Conservation (phyloP, 129 eudicot genomes). For the Lactuca saligna region DNA sequence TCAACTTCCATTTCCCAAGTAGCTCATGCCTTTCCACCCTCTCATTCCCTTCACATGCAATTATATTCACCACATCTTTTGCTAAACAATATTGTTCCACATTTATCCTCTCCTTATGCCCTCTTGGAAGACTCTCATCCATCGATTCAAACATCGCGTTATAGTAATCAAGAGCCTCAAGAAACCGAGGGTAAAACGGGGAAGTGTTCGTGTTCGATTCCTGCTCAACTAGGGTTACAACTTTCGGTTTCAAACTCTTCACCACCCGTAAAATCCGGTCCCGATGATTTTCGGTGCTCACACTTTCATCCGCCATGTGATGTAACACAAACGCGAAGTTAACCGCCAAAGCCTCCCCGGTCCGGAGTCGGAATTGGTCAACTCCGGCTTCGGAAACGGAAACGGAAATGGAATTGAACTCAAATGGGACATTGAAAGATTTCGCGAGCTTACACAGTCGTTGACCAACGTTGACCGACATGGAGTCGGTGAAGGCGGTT, state of each 20-base stretch:
- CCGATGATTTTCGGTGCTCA: conserved; percentile 65
- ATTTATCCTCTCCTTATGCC: conserved; percentile 57
- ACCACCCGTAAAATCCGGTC: conserved; percentile 62
- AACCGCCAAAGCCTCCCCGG: conserved; percentile 73
- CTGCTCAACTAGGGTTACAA: conserved; percentile 84
- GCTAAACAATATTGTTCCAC: conserved; percentile 76
- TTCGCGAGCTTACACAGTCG: conserved; percentile 56
- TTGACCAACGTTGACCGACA: conserved; percentile 62
- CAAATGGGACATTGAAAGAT: conserved; percentile 62
- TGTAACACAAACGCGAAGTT: conserved; percentile 74
- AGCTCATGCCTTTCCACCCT: conserved; percentile 82
- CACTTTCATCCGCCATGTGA: conserved; percentile 80
- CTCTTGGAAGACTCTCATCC: conserved; percentile 55
- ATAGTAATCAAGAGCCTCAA: conserved; percentile 72
- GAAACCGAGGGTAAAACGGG: conserved; percentile 68
- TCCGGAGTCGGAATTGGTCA: conserved; percentile 41
- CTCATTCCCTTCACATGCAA: conserved; percentile 79
- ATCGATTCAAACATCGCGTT: conserved; percentile 81
- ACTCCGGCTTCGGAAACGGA: conserved; percentile 39
- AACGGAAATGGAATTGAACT: conserved; percentile 46
- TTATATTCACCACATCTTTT: conserved; percentile 64
- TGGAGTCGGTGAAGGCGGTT: conserved; percentile 63
- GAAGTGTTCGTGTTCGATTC: conserved; percentile 82
- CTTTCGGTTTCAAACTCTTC: conserved; percentile 60
- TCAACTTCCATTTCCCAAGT: conserved; percentile 73